phyloP scores from a whole-genome alignment of 495 filamentous ascomycete species.

The Jackrogersella multiformis region DNA sequence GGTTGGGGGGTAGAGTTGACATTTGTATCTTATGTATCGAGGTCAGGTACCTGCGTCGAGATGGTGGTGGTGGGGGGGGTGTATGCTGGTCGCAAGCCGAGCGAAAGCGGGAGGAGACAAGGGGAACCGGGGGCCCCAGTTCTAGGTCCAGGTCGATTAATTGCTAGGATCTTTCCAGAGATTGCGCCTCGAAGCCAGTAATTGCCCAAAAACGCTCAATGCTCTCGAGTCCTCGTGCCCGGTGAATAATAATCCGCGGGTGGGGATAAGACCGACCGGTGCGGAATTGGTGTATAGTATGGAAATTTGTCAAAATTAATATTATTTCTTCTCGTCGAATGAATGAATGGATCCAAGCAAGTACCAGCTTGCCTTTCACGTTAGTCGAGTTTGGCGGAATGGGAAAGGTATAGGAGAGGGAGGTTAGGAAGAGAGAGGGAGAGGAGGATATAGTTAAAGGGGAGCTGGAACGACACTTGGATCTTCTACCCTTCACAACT shows the following conservation, averaged over 20 bases:
- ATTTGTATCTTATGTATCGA: constrained; percentile 64
- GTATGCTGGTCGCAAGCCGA: constrained; percentile 53
- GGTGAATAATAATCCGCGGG: constrained; percentile 40
- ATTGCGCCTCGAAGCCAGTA: constrained; percentile 42
- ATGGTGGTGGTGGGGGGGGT: constrained; percentile 53
- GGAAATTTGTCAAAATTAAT: constrained; percentile 49
- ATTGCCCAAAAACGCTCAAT: constrained; percentile 43
- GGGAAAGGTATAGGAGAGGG: constrained; percentile 31
- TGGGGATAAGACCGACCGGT: constrained; percentile 30
- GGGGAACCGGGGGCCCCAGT: constrained; percentile 49
- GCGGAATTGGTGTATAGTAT: constrained; percentile 21
- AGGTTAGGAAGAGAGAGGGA: constrained; percentile 49
- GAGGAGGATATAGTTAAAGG: constrained; percentile 49
- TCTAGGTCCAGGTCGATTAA: constrained; percentile 53
- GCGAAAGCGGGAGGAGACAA: constrained; percentile 56
- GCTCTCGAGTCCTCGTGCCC: constrained; percentile 41
- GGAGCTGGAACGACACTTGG: constrained; percentile 59
- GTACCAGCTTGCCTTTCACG: constrained; percentile 61
- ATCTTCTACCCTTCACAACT: constrained; percentile 50
- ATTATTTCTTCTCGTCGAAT: constrained; percentile 56
- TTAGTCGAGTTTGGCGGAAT: constrained; percentile 51
- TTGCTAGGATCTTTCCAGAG: constrained; percentile 39
- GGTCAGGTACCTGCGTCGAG: constrained; percentile 54
- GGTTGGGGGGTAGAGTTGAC: constrained; percentile 67
- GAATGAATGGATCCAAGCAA: constrained; percentile 64